phyloP scores from a whole-genome alignment of 2,329 filamentous ascomycete genomes.

The Chaetomiaceae sp. region DNA sequence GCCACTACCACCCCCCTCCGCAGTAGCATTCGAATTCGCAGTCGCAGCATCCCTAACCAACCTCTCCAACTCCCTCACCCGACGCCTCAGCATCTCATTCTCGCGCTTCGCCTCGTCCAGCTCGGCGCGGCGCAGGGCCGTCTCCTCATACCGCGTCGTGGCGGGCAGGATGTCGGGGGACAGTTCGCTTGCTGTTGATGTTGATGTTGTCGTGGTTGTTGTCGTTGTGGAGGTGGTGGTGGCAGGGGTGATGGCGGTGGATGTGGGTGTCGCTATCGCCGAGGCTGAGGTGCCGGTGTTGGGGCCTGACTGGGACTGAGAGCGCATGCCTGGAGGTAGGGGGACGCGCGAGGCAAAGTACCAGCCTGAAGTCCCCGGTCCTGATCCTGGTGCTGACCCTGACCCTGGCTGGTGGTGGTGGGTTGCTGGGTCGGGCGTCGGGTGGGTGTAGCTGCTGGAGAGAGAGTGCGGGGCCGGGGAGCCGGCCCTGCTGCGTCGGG shows the following conservation, averaged over 20 bases:
- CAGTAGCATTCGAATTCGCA: too few relatives aligned
- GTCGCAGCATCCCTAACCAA: constrained; percentile 31
- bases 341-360: constrained; percentile 33
- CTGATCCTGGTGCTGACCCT: constrained; percentile 20
- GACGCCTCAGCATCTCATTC: constrained; percentile 57
- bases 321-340: neutral
- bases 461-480: constrained; percentile 32
- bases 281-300: too few relatives aligned
- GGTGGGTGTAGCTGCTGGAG: constrained; percentile 39
- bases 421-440: too few relatives aligned
- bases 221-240: neutral
- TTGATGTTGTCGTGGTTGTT: neutral
- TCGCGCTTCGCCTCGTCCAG: constrained; percentile 58
- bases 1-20: constrained; percentile 39
- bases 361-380: too few relatives aligned
- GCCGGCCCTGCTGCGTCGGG: constrained; percentile 47
- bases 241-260: constrained; percentile 4
- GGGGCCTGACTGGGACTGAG: constrained; percentile 9
- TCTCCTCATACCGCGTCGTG: constrained; percentile 59
- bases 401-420: constrained; percentile 35
- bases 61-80: constrained; percentile 58
- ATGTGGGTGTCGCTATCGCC: constrained; percentile 37
- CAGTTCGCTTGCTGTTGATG: constrained; percentile 43
- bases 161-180: constrained; percentile 53
- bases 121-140: constrained; percentile 54